Evolutionary conservation across 2,329 filamentous ascomycete species (phyloP).

Genomic region (Penicillium sp.): DNA sequence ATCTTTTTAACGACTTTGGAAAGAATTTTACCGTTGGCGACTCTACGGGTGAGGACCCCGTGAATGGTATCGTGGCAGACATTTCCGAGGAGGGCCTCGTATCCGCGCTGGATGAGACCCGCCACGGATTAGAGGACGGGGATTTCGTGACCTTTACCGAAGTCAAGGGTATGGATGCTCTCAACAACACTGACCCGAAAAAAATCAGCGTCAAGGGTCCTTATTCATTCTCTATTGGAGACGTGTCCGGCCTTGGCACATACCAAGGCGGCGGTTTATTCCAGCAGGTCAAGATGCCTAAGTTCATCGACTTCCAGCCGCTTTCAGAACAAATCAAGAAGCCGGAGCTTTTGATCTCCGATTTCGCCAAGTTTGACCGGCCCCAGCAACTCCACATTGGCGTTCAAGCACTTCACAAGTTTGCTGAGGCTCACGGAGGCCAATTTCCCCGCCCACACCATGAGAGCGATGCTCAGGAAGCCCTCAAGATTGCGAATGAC

Average conservation of each 20-base stretch:
- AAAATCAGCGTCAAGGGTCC: slow-evolving; percentile 95
- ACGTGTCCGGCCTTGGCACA: slow-evolving; percentile 82
- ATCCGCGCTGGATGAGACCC: slow-evolving; percentile 89
- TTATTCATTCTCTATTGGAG: slow-evolving; percentile 96
- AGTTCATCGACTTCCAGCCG: slow-evolving; percentile 85
- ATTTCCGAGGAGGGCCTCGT: slow-evolving; percentile 91
- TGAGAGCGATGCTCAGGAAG: slow-evolving; percentile 77
- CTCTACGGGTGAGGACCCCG: slow-evolving; percentile 84
- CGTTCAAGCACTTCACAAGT: slow-evolving; percentile 89
- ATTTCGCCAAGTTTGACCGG: slow-evolving; percentile 97
- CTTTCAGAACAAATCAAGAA: slow-evolving; percentile 79
- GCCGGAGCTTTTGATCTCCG: slow-evolving; percentile 87
- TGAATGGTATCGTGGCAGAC: slow-evolving; percentile 85
- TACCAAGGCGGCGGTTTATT: slow-evolving; percentile 90
- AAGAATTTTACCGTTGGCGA: slow-evolving; percentile 91
- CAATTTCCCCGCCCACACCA: slow-evolving; percentile 83
- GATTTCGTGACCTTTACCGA: slow-evolving; percentile 96
- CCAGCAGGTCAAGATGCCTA: slow-evolving; percentile 98
- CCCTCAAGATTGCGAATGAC: slow-evolving; percentile 75
- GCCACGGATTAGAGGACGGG: slow-evolving; percentile 93
- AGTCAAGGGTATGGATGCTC: slow-evolving; percentile 84
- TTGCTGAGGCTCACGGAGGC: slow-evolving; percentile 72
- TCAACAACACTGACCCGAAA: slow-evolving; percentile 82
- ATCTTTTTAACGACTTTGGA: slow-evolving; percentile 96
- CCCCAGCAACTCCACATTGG: slow-evolving; percentile 90